These are phyloP conservation scores for Tolypocladium pustulatum DNA, from an alignment of 2,329 filamentous ascomycete species.

Conservation along the genomic window DNA sequence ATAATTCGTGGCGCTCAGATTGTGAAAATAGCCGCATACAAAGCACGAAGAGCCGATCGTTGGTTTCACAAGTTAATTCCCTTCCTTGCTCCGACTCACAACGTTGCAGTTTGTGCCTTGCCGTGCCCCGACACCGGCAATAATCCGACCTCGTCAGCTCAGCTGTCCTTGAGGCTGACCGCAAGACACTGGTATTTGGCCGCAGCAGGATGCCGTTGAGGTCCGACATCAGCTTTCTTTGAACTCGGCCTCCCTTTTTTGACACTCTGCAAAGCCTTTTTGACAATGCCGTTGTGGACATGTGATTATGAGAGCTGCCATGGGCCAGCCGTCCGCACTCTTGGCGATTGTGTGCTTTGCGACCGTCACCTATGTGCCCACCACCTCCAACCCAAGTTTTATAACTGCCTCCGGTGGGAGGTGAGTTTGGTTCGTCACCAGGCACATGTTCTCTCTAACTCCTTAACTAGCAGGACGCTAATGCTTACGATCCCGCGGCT, in stretches of 20 bases:
- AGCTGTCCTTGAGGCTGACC: too few relatives aligned
- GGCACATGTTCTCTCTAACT: constrained; percentile 6
- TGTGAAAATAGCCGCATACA: too few relatives aligned
- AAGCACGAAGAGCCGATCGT: too few relatives aligned
- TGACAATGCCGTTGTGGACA: constrained; percentile 19
- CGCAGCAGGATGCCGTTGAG: not conserved
- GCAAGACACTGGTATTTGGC: too few relatives aligned
- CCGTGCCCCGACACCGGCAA: too few relatives aligned
- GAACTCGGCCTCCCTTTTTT: not conserved
- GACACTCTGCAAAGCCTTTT: not conserved
- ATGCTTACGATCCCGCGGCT: constrained; percentile 20
- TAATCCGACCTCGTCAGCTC: too few relatives aligned
- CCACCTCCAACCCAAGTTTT: constrained; percentile 20
- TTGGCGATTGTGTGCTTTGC: constrained; percentile 28
- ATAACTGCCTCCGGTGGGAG: constrained; percentile 26
- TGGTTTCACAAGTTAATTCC: too few relatives aligned
- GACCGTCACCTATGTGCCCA: constrained; percentile 24
- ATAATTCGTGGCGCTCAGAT: too few relatives aligned
- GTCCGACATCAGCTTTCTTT: not conserved
- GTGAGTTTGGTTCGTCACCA: constrained; percentile 13
- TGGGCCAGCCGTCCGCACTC: constrained; percentile 21
- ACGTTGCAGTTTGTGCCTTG: too few relatives aligned
- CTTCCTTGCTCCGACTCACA: too few relatives aligned
- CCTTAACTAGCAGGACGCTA: constrained; percentile 19
- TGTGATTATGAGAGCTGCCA: constrained; percentile 21